Conservation (phyloP, 1,139 yeast species). For the Candida dubliniensis region DNA sequence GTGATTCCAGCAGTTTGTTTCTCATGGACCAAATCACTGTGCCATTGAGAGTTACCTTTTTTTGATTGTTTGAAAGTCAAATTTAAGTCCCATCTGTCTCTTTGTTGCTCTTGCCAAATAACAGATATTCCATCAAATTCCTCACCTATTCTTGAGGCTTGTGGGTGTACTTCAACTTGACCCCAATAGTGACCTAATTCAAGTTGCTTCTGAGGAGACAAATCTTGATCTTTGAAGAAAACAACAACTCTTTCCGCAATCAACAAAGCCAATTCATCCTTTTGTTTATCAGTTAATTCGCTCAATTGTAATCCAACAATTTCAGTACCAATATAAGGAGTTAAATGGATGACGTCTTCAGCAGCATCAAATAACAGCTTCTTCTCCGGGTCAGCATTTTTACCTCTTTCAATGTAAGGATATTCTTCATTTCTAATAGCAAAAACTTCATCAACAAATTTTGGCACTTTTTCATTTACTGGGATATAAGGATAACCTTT, state of each 20-base stretch:
- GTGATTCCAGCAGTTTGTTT: slow-evolving; percentile 39
- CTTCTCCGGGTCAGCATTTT: slow-evolving; percentile 52
- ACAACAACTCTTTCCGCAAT: slow-evolving; percentile 45
- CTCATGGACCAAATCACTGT: slow-evolving; percentile 31
- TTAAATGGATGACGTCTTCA: slow-evolving; percentile 43
- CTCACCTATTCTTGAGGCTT: slow-evolving; percentile 32
- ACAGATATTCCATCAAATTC: slow-evolving; percentile 41
- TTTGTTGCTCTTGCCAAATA: slow-evolving; percentile 50
- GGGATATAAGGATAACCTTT: slow-evolving; percentile 32
- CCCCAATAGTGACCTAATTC: slow-evolving; percentile 44
- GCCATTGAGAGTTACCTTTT: slow-evolving; percentile 37
- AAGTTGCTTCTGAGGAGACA: slow-evolving; percentile 45
- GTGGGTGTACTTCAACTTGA: slow-evolving; percentile 43
- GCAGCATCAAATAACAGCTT: slow-evolving; percentile 52
- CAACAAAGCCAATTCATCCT: slow-evolving; percentile 48
- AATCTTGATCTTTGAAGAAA: slow-evolving; percentile 43
- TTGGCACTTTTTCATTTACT: slow-evolving; percentile 35
- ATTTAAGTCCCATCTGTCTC: slow-evolving; percentile 21
- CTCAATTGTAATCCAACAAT: slow-evolving; percentile 51
- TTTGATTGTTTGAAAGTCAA: slow-evolving; percentile 30
- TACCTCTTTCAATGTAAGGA: slow-evolving; percentile 47
- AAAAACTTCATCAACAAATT: slow-evolving; percentile 50
- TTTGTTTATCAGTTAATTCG: slow-evolving; percentile 49
- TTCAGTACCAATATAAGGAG: slow-evolving; percentile 54
- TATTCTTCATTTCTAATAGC: slow-evolving; percentile 40